phyloP scores from a whole-genome alignment of 345 rosid genomes.

The Euphorbia lathyris region DNA sequence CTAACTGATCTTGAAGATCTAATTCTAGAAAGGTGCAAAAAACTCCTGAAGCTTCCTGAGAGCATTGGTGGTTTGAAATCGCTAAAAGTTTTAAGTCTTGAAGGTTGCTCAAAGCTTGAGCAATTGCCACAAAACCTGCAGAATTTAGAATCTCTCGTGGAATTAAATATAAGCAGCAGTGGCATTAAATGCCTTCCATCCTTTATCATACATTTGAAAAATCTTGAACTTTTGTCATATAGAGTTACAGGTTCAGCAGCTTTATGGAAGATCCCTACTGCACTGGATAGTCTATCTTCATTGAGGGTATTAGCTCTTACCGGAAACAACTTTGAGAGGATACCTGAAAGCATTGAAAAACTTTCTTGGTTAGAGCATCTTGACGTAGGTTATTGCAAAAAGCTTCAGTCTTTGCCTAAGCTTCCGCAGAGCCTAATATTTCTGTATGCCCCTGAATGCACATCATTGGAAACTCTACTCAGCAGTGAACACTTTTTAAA shows the following conservation, averaged over 20 bases:
- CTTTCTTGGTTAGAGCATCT: neutral
- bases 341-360: conserved; percentile 3
- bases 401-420: neutral
- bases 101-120: neutral
- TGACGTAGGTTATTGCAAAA: neutral
- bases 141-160: neutral
- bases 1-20: neutral
- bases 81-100: neutral
- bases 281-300: neutral
- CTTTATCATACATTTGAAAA: conserved; percentile 3
- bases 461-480: neutral
- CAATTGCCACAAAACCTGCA: neutral
- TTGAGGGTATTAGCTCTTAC: neutral
- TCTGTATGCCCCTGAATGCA: neutral
- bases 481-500: neutral
- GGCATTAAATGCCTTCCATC: neutral
- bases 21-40: neutral
- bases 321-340: neutral
- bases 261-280: neutral
- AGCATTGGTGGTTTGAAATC: neutral
- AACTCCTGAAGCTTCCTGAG: neutral
- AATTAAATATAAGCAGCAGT: neutral
- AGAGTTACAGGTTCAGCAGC: neutral
- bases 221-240: neutral
- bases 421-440: neutral